phyloP scores from a whole-genome alignment of 768 basidiomycete species.

The Rhodotorula paludigena region DNA sequence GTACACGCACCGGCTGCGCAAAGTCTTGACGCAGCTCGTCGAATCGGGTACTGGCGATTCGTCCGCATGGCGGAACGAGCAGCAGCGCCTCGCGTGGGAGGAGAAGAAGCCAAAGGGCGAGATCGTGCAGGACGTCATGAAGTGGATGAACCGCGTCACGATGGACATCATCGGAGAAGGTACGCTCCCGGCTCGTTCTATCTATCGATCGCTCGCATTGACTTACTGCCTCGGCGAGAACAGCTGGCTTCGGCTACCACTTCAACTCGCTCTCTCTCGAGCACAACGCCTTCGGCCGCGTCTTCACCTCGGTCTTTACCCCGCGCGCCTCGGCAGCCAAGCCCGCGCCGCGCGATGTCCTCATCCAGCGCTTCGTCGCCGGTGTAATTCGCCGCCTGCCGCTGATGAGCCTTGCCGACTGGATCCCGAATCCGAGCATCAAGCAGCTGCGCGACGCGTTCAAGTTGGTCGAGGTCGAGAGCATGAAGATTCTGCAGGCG shows the following conservation, averaged over 20 bases:
- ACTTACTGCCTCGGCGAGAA: fast-evolving
- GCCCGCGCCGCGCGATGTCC: neutral
- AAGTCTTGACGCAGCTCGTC: neutral
- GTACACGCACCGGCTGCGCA: conserved; percentile 3
- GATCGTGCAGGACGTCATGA: conserved; percentile 43
- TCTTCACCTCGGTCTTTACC: neutral
- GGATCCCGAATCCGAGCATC: conserved; percentile 5
- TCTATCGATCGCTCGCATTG: neutral
- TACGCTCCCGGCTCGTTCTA: neutral
- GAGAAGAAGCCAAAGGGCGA: neutral
- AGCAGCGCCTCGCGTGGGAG: neutral
- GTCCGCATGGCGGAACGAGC: neutral
- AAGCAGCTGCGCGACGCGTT: neutral
- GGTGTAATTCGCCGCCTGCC: neutral
- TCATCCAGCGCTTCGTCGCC: neutral
- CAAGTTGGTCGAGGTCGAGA: conserved; percentile 23
- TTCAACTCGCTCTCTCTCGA: neutral
- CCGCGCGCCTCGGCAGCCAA: neutral
- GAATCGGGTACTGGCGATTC: neutral
- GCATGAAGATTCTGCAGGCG: conserved; percentile 18
- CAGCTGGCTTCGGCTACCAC: conserved; percentile 9
- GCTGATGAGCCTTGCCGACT: neutral
- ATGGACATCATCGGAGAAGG: conserved; percentile 38
- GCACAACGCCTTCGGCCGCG: neutral
- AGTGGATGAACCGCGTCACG: conserved; percentile 45